Conservation (phyloP, 345 rosid genomes). For the Orychophragmus violaceus region DNA sequence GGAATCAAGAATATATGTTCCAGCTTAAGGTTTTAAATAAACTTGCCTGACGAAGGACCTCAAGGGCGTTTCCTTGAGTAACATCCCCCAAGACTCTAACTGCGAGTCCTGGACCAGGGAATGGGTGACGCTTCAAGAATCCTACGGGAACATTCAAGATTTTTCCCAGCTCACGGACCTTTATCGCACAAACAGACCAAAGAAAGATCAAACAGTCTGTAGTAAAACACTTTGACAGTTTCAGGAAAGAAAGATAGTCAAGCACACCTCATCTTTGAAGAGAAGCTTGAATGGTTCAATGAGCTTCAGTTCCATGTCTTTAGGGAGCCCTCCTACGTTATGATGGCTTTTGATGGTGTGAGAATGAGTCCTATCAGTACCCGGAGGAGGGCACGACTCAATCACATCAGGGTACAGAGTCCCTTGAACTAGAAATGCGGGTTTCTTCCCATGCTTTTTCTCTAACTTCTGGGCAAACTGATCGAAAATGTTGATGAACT, state of each 20-base stretch:
- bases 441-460: slow-evolving; percentile 68
- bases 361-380: slow-evolving; percentile 81
- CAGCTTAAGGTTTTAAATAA: neutral
- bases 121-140: slow-evolving; percentile 92
- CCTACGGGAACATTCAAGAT: slow-evolving; percentile 78
- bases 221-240: neutral
- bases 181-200: neutral
- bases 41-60: slow-evolving; percentile 77
- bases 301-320: slow-evolving; percentile 94
- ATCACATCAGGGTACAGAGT: slow-evolving; percentile 94
- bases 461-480: slow-evolving; percentile 72
- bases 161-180: slow-evolving; percentile 91
- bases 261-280: slow-evolving; percentile 88
- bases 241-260: neutral
- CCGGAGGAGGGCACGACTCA: slow-evolving; percentile 99
- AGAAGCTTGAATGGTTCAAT: slow-evolving; percentile 94
- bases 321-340: slow-evolving; percentile 97
- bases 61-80: slow-evolving; percentile 85
- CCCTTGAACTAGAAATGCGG: slow-evolving; percentile 87
- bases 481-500: slow-evolving; percentile 79
- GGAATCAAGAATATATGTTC: neutral
- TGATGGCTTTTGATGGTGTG: slow-evolving; percentile 99
- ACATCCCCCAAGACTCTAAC: slow-evolving; percentile 93
- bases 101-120: slow-evolving; percentile 99
- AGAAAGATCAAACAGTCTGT: neutral